These are phyloP conservation scores for Hanseniaspora osmophila DNA, from an alignment of 805 yeast species.

Conservation along the genomic window DNA sequence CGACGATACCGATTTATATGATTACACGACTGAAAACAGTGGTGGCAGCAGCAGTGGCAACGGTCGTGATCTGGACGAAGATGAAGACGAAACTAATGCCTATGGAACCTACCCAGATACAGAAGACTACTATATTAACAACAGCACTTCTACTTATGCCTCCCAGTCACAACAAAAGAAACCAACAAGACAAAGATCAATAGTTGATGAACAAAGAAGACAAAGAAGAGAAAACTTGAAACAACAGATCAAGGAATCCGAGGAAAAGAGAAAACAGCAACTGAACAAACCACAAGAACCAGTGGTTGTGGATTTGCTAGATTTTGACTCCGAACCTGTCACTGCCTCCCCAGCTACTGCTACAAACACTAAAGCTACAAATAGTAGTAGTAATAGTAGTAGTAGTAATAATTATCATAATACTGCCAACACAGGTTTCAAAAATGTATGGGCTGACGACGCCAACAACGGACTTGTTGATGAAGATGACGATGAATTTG, in stretches of 20 bases:
- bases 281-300: slow-evolving; percentile 10
- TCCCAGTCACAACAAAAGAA: neutral
- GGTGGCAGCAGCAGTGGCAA: too few relatives aligned
- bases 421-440: neutral
- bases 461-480: slow-evolving; percentile 8
- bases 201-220: slow-evolving; percentile 22
- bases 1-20: slow-evolving; percentile 21
- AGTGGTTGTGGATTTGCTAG: slow-evolving; percentile 19
- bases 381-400: too few relatives aligned
- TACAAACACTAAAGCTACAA: neutral
- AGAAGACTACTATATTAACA: neutral
- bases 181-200: slow-evolving; percentile 9
- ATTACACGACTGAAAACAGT: slow-evolving; percentile 23
- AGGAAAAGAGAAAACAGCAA: slow-evolving; percentile 19
- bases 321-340: slow-evolving; percentile 12
- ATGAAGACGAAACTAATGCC: slow-evolving; percentile 12
- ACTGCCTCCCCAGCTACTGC: neutral
- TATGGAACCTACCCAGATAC: slow-evolving; percentile 10
- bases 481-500: slow-evolving; percentile 24
- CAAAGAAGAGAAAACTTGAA: slow-evolving; percentile 25
- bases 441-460: slow-evolving; percentile 5
- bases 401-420: too few relatives aligned
- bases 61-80: slow-evolving; percentile 4
- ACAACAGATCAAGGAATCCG: slow-evolving; percentile 21
- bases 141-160: neutral